Percentiles rank a stretch among this genome's conserved stretches.
Conservation (phyloP, 1,284 basidiomycete genomes). For the Amylostereum areolatum region DNA sequence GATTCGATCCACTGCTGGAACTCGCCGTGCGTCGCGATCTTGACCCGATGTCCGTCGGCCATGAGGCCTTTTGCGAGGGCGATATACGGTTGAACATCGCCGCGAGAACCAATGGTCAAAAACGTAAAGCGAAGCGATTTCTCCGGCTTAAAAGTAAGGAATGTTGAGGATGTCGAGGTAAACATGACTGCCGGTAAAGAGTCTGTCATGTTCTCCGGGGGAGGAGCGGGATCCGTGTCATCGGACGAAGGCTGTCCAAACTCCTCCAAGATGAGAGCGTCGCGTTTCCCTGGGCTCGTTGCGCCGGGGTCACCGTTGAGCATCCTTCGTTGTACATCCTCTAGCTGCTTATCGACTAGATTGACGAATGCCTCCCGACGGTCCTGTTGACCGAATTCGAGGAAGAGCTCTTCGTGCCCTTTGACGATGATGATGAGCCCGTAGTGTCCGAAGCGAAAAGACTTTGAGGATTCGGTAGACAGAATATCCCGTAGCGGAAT, state of each 20-base stretch:
- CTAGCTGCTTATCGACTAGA: constrained; percentile 77
- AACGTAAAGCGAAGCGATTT: constrained; percentile 84
- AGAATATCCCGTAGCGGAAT: constrained; percentile 87
- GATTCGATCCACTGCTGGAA: constrained; percentile 95
- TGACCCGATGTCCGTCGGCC: constrained; percentile 80
- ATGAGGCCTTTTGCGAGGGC: constrained; percentile 89
- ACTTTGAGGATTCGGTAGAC: constrained; percentile 78
- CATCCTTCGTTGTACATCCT: constrained; percentile 53
- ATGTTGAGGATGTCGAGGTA: constrained; percentile 86
- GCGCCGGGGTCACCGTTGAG: constrained; percentile 33
- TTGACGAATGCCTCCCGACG: constrained; percentile 72
- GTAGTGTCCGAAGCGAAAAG: constrained; percentile 83
- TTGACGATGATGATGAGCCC: constrained; percentile 88
- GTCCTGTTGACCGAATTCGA: constrained; percentile 82
- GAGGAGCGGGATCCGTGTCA: constrained; percentile 35
- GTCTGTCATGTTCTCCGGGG: constrained; percentile 52
- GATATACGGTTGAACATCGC: constrained; percentile 94
- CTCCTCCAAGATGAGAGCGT: constrained; percentile 71
- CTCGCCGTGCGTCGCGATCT: constrained; percentile 91
- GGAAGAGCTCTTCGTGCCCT: constrained; percentile 95
- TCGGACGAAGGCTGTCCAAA: constrained; percentile 47
- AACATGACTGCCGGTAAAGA: constrained; percentile 88
- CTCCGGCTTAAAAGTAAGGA: constrained; percentile 89
- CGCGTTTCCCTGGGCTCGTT: constrained; percentile 46
- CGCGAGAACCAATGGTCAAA: constrained; percentile 91